phyloP scores from a whole-genome alignment of 2,329 filamentous ascomycete species.

The Ophiostoma sp. region DNA sequence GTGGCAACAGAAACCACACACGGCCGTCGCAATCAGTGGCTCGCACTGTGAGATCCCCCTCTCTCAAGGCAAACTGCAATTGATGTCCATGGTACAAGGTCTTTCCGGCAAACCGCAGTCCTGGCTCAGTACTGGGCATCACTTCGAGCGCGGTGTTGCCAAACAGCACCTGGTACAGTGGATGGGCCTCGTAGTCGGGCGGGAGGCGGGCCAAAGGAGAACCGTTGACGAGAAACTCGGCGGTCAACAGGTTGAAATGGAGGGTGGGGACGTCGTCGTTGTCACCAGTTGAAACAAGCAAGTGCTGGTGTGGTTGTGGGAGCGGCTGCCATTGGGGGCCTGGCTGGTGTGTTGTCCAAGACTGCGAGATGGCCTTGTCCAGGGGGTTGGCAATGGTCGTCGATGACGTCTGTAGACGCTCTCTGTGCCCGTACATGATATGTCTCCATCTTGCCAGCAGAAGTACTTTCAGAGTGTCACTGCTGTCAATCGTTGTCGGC shows the following conservation, averaged over 20 bases:
- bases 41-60: conserved; percentile 39
- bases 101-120: conserved; percentile 46
- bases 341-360: not conserved
- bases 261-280: conserved; percentile 34
- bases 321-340: not conserved
- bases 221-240: conserved; percentile 54
- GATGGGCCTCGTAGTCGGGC: conserved; percentile 43
- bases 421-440: not conserved
- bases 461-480: not conserved
- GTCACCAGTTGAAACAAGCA: not conserved
- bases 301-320: not conserved
- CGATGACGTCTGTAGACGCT: not conserved
- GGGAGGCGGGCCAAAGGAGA: conserved; percentile 51
- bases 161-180: conserved; percentile 48
- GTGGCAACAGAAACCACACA: conserved; percentile 40
- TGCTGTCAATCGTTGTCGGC: not conserved
- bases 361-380: not conserved
- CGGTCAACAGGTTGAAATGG: conserved; percentile 53
- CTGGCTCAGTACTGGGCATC: conserved; percentile 40
- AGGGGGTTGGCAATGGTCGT: not conserved
- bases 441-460: not conserved
- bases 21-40: conserved; percentile 25
- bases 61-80: conserved; percentile 40
- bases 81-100: conserved; percentile 35
- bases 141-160: conserved; percentile 45